phyloP scores from a whole-genome alignment of 148 eudicot genomes.

The Polygonum maritimum region DNA sequence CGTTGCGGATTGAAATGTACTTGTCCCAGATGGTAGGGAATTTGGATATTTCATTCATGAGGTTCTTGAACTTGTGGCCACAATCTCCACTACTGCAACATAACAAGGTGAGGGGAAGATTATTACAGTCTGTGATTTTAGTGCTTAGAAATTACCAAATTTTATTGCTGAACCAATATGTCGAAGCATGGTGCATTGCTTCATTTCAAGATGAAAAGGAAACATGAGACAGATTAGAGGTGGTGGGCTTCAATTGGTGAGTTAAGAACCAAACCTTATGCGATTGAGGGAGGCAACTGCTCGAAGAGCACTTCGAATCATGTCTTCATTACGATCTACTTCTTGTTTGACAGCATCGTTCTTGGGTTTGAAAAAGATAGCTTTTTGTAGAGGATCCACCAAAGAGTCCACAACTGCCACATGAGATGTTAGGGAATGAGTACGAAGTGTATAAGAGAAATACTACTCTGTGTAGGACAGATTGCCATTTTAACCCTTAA shows the following conservation, averaged over 20 bases:
- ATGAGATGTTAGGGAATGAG: conserved; percentile 11
- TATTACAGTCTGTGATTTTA: too few species aligned
- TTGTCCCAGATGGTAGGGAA: conserved; percentile 53
- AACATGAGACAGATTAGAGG: too few species aligned
- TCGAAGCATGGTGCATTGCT: too few species aligned
- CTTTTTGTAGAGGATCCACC: conserved; percentile 95
- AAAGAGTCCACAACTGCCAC: conserved; percentile 82
- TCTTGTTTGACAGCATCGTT: conserved; percentile 99
- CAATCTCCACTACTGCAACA: conserved; percentile 85
- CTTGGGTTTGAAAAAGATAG: conserved; percentile 80
- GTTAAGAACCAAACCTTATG: conserved; percentile 43
- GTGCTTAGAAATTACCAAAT: too few species aligned
- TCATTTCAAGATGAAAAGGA: too few species aligned
- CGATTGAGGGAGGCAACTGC: conserved; percentile 78
- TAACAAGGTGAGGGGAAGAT: not conserved
- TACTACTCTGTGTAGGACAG: too few species aligned
- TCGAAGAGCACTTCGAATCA: conserved; percentile 92
- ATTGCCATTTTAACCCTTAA: too few species aligned
- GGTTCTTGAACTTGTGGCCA: conserved; percentile 80
- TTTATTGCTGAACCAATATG: too few species aligned
- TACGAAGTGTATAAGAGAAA: not conserved
- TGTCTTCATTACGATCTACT: conserved; percentile 98
- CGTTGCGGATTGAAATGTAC: conserved; percentile 72
- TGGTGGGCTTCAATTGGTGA: too few species aligned
- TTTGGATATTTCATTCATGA: conserved; percentile 74